phyloP scores from a whole-genome alignment of 495 filamentous ascomycete genomes.

The Glutinoglossum americanum region DNA sequence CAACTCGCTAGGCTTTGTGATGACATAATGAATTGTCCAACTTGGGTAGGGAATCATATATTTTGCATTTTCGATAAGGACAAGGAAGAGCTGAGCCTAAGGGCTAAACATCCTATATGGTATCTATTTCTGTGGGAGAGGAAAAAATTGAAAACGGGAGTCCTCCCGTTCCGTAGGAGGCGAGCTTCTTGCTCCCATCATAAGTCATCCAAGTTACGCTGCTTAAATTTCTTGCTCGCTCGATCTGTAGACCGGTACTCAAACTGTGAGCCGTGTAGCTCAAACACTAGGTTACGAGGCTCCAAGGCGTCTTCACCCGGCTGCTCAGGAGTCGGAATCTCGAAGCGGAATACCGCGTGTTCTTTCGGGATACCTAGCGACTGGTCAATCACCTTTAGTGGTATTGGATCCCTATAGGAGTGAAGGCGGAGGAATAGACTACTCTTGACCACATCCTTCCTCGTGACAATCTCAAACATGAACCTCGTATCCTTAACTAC shows the following conservation, averaged over 20 bases:
- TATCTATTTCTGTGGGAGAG: too few species aligned
- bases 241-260: constrained; percentile 62
- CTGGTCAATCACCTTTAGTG: neutral
- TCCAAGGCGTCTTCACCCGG: neutral
- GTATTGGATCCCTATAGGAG: neutral
- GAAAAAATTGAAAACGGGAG: too few species aligned
- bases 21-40: too few species aligned
- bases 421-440: constrained; percentile 9
- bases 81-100: too few species aligned
- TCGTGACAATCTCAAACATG: constrained; percentile 63
- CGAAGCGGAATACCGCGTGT: constrained; percentile 63
- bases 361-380: constrained; percentile 58
- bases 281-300: constrained; percentile 41
- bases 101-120: too few species aligned
- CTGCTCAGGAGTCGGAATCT: constrained; percentile 29
- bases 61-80: too few species aligned
- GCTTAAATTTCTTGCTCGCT: constrained; percentile 79
- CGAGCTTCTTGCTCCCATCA: constrained; percentile 24
- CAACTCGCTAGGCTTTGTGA: too few species aligned
- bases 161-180: too few species aligned
- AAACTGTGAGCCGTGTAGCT: constrained; percentile 76
- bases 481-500: constrained; percentile 76
- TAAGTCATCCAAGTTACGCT: constrained; percentile 43
- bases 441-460: constrained; percentile 38
- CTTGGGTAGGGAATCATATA: too few species aligned